These are phyloP conservation scores for Endocarpon pusillum DNA, from an alignment of 495 filamentous ascomycete species.

Conservation along the genomic window DNA sequence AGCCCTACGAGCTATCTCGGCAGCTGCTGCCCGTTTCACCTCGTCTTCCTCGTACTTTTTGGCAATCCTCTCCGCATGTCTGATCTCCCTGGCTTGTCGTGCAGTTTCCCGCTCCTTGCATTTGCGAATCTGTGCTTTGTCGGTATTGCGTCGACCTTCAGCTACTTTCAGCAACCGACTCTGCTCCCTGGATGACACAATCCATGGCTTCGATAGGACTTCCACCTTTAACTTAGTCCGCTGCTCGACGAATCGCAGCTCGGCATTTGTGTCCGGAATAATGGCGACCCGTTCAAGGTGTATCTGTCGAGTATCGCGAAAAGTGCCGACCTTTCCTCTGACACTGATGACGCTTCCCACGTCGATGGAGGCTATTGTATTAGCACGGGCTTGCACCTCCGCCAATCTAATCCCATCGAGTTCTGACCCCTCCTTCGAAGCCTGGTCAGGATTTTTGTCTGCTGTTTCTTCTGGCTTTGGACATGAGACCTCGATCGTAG, in stretches of 20 bases:
- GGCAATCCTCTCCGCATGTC: conserved; percentile 19
- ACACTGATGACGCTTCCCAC: conserved; percentile 57
- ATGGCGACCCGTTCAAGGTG: conserved; percentile 46
- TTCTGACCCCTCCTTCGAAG: no score
- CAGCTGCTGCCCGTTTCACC: conserved; percentile 19
- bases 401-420: no score
- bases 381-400: conserved; percentile 17
- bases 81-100: conserved; percentile 20
- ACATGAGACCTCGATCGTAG: conserved; percentile 44
- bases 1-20: conserved; percentile 16
- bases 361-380: conserved; percentile 29
- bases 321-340: conserved; percentile 54
- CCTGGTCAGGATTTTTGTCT: conserved; percentile 2
- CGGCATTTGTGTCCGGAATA: conserved; percentile 48
- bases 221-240: conserved; percentile 41
- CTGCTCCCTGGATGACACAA: conserved; percentile 35
- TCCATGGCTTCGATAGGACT: conserved; percentile 54
- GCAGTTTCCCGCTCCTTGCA: conserved; percentile 21
- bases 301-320: conserved; percentile 47
- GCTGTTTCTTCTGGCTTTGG: conserved; percentile 8
- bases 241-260: conserved; percentile 62
- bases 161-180: conserved; percentile 34
- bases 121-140: conserved; percentile 23
- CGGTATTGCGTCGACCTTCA: no score
- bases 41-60: conserved; percentile 26